Conservation (phyloP, 306 rosid species). For the Macrotyloma uniflorum region DNA sequence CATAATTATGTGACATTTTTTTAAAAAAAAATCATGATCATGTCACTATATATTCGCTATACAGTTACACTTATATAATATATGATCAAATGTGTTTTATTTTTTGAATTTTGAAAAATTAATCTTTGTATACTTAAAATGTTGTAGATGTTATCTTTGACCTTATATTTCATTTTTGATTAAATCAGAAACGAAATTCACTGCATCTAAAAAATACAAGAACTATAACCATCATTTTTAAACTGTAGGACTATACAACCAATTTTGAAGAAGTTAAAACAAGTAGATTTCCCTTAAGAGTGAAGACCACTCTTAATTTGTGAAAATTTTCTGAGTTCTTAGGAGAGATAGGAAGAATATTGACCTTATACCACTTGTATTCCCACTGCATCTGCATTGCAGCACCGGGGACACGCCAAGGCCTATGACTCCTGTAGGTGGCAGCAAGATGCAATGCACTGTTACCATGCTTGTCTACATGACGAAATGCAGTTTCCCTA, state of each 20-base stretch:
- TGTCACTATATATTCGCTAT: too few species aligned
- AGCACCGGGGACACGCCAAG: slow-evolving; percentile 58
- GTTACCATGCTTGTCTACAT: slow-evolving; percentile 44
- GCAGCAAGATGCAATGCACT: slow-evolving; percentile 59
- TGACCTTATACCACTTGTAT: slow-evolving; percentile 61
- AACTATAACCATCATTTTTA: background rate
- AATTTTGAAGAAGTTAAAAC: background rate
- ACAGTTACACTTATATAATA: too few species aligned
- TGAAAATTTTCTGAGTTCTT: background rate
- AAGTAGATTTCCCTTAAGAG: too few species aligned
- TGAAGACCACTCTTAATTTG: background rate
- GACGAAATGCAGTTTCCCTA: slow-evolving; percentile 46
- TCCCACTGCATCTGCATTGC: slow-evolving; percentile 66
- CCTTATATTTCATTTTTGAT: background rate
- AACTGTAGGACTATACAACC: background rate
- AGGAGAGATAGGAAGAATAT: background rate
- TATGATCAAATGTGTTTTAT: too few species aligned
- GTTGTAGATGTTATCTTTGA: background rate
- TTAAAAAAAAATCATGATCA: too few species aligned
- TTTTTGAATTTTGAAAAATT: too few species aligned
- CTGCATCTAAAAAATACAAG: background rate
- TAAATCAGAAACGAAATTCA: background rate
- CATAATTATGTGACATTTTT: background rate
- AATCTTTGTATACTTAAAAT: background rate
- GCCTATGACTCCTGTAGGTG: slow-evolving; percentile 21